These are phyloP conservation scores for Colletotrichum australisinense DNA, from an alignment of 2,329 filamentous ascomycete species.

Conservation along the genomic window DNA sequence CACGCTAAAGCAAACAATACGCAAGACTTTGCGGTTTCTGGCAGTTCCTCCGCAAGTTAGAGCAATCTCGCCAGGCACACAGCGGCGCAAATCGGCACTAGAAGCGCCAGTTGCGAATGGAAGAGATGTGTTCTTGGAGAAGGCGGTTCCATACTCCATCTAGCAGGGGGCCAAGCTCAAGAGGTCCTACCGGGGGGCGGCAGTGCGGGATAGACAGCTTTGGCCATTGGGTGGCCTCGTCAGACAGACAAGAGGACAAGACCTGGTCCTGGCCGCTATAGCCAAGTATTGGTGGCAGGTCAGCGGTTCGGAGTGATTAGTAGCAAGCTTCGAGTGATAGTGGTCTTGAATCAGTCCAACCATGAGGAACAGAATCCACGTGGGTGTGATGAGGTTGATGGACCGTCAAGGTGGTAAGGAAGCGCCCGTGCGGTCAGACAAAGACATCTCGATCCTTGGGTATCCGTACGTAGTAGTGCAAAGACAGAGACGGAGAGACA, in stretches of 20 bases:
- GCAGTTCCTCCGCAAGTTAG: constrained; percentile 18
- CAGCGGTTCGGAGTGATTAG: not conserved
- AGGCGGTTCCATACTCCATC: constrained; percentile 4
- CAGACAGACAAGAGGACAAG: not conserved
- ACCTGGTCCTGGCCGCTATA: constrained; percentile 9
- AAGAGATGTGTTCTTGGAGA: not conserved
- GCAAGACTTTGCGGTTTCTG: constrained; percentile 16
- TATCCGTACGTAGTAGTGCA: too few species aligned
- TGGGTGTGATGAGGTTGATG: constrained; percentile 6
- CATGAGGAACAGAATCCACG: not conserved
- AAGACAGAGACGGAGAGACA: not conserved
- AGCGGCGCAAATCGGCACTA: constrained; percentile 5
- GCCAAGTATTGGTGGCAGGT: not conserved
- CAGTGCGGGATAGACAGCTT: constrained; percentile 20
- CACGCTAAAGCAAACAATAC: constrained; percentile 17
- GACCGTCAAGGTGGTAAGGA: constrained; percentile 2
- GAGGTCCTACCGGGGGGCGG: not conserved
- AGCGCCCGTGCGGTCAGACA: not conserved
- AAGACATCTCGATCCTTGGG: not conserved
- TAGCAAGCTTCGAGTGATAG: not conserved
- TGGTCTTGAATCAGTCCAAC: constrained; percentile 1
- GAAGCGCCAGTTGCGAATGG: not conserved
- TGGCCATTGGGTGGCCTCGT: constrained; percentile 16
- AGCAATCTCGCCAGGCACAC: constrained; percentile 13
- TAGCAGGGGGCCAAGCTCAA: constrained; percentile 7